Conservation (phyloP, 2,329 filamentous ascomycete genomes). For the Beauveria pseudobassiana region DNA sequence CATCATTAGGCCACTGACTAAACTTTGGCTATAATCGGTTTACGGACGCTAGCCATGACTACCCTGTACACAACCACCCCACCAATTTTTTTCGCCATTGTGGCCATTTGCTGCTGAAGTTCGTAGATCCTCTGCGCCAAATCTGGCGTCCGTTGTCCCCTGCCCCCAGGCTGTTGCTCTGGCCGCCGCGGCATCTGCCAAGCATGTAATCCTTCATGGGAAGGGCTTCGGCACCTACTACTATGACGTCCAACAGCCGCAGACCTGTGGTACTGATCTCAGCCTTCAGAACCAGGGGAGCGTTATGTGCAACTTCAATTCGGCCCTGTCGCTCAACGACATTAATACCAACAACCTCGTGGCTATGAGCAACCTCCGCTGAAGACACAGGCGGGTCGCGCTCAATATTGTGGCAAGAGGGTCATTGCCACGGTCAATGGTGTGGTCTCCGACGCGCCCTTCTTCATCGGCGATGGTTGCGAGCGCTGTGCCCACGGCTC, state of each 20-base stretch:
- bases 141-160: too few species aligned
- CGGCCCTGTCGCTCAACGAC: neutral
- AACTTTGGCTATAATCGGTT: too few species aligned
- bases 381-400: constrained; percentile 8
- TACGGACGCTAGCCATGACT: too few species aligned
- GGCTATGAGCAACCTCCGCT: constrained; percentile 15
- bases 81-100: too few species aligned
- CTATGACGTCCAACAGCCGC: constrained; percentile 9
- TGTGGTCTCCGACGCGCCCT: constrained; percentile 1
- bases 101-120: too few species aligned
- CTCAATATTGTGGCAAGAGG: constrained; percentile 15
- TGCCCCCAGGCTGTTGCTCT: too few species aligned
- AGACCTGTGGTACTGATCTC: constrained; percentile 4
- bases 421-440: constrained; percentile 16
- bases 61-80: too few species aligned
- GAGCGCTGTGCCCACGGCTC: constrained; percentile 13
- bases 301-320: constrained; percentile 10
- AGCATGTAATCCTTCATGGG: constrained; percentile 9
- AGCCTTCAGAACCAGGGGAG: constrained; percentile 4
- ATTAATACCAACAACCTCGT: constrained; percentile 15
- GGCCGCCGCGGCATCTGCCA: neutral
- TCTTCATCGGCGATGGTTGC: constrained; percentile 15
- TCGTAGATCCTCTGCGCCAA: too few species aligned
- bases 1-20: too few species aligned
- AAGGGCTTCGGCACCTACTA: constrained; percentile 14